phyloP scores from a whole-genome alignment of 352 stramenopile species.

The Phytophthora constricta region DNA sequence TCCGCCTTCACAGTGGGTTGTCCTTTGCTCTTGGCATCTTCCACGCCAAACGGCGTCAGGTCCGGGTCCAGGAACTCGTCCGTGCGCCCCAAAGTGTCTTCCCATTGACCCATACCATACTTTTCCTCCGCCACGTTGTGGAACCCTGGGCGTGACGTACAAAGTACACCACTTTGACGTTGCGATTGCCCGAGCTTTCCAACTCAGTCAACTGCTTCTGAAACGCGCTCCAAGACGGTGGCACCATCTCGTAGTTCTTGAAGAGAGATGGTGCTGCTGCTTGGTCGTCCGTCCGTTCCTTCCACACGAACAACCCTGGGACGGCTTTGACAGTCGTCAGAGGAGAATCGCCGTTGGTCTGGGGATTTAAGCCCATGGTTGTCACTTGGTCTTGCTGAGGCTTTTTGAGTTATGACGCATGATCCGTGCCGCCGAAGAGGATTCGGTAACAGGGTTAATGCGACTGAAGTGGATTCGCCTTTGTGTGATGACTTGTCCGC shows the following conservation, averaged over 20 bases:
- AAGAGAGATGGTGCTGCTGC: constrained; percentile 26
- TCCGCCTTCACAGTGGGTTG: constrained; percentile 42
- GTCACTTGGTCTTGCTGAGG: constrained; percentile 8
- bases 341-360: neutral
- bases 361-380: neutral
- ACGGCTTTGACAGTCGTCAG: constrained; percentile 10
- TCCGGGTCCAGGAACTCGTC: constrained; percentile 65
- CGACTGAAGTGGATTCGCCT: no score
- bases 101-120: constrained; percentile 59
- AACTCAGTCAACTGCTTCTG: constrained; percentile 16
- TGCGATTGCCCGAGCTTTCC: constrained; percentile 15
- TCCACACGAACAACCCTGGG: constrained; percentile 20
- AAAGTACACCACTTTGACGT: constrained; percentile 76
- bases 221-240: constrained; percentile 31
- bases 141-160: constrained; percentile 69
- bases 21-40: constrained; percentile 52
- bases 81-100: constrained; percentile 59
- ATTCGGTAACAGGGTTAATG: neutral
- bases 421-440: neutral
- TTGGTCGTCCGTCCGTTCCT: neutral
- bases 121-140: constrained; percentile 68
- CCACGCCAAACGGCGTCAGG: constrained; percentile 61
- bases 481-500: no score
- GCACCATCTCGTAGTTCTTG: constrained; percentile 33
- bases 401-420: neutral